Percentiles rank a stretch among this genome's conserved stretches.
Evolutionary conservation across 2,329 filamentous ascomycete genomes (phyloP).

Genomic region (Dactylonectria estremocensis): DNA sequence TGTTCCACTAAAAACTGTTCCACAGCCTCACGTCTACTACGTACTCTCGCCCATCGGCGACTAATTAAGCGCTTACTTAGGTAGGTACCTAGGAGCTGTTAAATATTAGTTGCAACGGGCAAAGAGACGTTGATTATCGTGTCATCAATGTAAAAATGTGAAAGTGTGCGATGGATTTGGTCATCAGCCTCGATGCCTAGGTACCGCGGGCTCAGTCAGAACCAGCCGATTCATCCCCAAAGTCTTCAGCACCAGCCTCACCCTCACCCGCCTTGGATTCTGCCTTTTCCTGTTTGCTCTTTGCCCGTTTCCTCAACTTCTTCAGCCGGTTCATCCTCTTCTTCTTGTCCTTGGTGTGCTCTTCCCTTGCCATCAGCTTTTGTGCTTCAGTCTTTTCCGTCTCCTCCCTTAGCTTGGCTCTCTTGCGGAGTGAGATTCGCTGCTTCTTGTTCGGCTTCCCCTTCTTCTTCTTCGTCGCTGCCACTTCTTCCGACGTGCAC

Average conservation of each 20-base stretch:
- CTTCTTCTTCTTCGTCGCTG: slow-evolving; percentile 46
- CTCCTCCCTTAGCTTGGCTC: slow-evolving; percentile 59
- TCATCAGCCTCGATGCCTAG: neutral
- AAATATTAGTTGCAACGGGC: too few species aligned
- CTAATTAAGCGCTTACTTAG: too few species aligned
- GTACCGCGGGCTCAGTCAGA: slow-evolving; percentile 33
- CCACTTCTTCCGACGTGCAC: slow-evolving; percentile 33
- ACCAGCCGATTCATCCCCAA: slow-evolving; percentile 31
- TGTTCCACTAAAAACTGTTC: slow-evolving; percentile 24
- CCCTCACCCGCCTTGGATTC: slow-evolving; percentile 44
- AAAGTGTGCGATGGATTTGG: neutral
- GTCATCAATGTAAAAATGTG: too few species aligned
- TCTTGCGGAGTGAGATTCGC: slow-evolving; percentile 66
- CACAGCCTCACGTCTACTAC: slow-evolving; percentile 14
- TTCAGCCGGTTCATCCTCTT: slow-evolving; percentile 73
- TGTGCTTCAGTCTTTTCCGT: slow-evolving; percentile 57
- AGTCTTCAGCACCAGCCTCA: slow-evolving; percentile 41
- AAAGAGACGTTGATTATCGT: neutral
- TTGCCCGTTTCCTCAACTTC: slow-evolving; percentile 71
- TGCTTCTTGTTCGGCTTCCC: slow-evolving; percentile 72
- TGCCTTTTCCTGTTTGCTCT: slow-evolving; percentile 69
- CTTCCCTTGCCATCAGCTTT: slow-evolving; percentile 65
- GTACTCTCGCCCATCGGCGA: neutral
- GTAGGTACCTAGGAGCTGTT: too few species aligned
- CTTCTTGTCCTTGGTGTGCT: slow-evolving; percentile 73